Base-by-base conservation (phyloP, 805 yeast species). In the Candida insectalens region DNA sequence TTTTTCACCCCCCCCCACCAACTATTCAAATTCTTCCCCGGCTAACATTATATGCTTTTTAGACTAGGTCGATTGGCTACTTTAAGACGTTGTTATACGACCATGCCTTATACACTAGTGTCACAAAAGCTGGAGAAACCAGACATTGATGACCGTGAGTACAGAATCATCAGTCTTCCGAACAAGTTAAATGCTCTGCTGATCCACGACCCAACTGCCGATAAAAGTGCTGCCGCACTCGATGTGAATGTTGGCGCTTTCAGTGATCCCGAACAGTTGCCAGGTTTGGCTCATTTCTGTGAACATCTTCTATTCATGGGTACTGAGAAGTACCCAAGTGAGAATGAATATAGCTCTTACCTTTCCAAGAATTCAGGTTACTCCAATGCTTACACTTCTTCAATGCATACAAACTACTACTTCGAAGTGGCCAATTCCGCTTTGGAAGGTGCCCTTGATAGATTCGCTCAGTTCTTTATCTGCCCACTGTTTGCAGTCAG, bases 401-500 rank as follows among this genome's bases (percentile, higher is more conserved):
- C 85, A 3, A 80, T 80, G 46, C 85, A 83, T 48, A 89, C 97
- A 4, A 89, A 89, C 58, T 89, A 87, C 57, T 87, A 70, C 57
- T 89, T 92, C 49, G 95, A 89, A 49, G 72, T 92, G 4, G 73
- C 78, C 38, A 71, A 81, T 36, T 80, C 77, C 41, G 72, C 78
- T 44, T 63, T 89, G 39, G 75, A 78, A 40, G 96, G 94, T 5
- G 96, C 96, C 0, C 61, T 89, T 34, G 97, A 89, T 55, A 67
- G 97, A 46, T 89, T 89, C 56, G 72, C 95, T 4, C 97, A 89
- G 54, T 89, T 89, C 53, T 89, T 89, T 63, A 80, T 88, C 23
- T 55, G 73, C 19, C 98, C 98, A 1, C 62, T 89, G 45, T 89
- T 89, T 49, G 63, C 67, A 42, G 62, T 57, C 45, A 44, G 74